These are phyloP conservation scores for Penicillium nucicola DNA, from an alignment of 495 filamentous ascomycete species.

Conservation along the genomic window DNA sequence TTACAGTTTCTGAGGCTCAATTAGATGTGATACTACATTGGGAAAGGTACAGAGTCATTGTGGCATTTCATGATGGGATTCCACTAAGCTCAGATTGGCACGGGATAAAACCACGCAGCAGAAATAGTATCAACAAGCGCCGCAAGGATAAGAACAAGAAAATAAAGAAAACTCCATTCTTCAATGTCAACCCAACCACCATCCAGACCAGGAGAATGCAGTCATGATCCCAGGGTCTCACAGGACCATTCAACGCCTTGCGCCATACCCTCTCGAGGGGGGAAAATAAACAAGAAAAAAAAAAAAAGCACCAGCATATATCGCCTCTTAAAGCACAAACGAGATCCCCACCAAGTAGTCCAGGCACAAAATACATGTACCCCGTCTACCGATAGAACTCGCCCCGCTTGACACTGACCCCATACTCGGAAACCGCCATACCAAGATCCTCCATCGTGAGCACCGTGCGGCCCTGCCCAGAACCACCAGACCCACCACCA, in stretches of 20 bases:
- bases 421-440: conserved; percentile 96
- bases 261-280: neutral
- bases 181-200: conserved; percentile 13
- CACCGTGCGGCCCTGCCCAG: conserved; percentile 83
- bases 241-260: conserved; percentile 17
- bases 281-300: conserved; percentile 2
- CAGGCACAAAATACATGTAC: neutral
- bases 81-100: no score
- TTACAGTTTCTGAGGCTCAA: no score
- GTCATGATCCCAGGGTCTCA: conserved; percentile 3
- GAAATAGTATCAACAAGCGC: neutral
- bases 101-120: neutral
- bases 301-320: neutral
- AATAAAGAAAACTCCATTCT: conserved; percentile 18
- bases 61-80: no score
- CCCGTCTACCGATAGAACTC: conserved; percentile 84
- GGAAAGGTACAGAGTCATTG: no score
- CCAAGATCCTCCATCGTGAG: conserved; percentile 98
- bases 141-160: conserved; percentile 3
- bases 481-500: conserved; percentile 85
- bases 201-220: conserved; percentile 1
- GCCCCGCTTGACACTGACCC: conserved; percentile 92
- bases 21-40: no score
- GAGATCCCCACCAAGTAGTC: neutral
- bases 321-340: neutral